Evolutionary conservation across 441 rosid genomes (phyloP).

Genomic region (Gossypium gossypioides): DNA sequence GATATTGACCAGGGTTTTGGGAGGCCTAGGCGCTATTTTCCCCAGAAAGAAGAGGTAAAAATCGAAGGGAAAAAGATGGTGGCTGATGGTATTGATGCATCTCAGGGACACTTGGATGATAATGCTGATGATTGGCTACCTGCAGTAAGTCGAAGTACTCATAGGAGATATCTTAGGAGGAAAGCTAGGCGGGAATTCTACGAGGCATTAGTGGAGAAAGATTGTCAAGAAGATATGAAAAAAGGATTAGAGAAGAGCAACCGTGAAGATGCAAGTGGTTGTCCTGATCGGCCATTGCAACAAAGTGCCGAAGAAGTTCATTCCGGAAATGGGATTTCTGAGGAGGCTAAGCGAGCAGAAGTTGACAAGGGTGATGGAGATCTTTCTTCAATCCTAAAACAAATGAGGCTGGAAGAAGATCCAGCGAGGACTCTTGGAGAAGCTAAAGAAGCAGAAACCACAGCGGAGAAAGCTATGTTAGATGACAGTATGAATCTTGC

Average conservation of each 20-base stretch:
- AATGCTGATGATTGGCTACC: conserved; percentile 68
- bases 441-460: conserved; percentile 14
- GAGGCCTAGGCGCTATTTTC: conserved; percentile 38
- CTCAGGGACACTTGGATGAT: conserved; percentile 54
- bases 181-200: conserved; percentile 51
- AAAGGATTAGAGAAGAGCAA: conserved; percentile 33
- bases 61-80: conserved; percentile 76
- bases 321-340: conserved; percentile 17
- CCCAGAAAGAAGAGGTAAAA: conserved; percentile 48
- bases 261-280: conserved; percentile 13
- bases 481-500: conserved; percentile 11
- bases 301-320: conserved; percentile 21
- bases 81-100: conserved; percentile 77
- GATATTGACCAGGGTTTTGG: conserved; percentile 31
- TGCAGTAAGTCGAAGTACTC: conserved; percentile 84
- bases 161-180: conserved; percentile 67
- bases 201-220: conserved; percentile 46
- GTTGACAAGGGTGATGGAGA: conserved; percentile 25
- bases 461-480: conserved; percentile 5
- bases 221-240: conserved; percentile 43
- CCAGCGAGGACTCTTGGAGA: conserved; percentile 32
- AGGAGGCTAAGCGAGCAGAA: conserved; percentile 21
- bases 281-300: conserved; percentile 11
- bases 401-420: conserved; percentile 64
- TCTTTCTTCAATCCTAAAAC: conserved; percentile 38